phyloP scores from a whole-genome alignment of 164 flowering plant genomes.

The Vitis rotundifolia region DNA sequence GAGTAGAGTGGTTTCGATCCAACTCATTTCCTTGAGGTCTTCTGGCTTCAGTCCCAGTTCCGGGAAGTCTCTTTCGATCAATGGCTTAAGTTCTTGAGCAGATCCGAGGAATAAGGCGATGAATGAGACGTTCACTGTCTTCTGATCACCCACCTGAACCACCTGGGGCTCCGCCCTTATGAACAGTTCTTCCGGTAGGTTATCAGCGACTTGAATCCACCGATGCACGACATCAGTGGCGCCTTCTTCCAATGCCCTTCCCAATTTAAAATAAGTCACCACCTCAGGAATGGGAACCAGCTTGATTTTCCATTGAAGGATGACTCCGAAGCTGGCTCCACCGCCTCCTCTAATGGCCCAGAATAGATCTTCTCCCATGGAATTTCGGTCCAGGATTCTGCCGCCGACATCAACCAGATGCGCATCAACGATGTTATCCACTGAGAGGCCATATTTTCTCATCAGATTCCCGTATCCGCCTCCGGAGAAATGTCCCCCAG shows the following conservation, averaged over 20 bases:
- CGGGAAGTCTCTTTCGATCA: conserved; percentile 28
- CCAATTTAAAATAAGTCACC: conserved; percentile 27
- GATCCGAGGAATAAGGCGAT: conserved; percentile 30
- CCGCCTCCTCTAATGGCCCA: conserved; percentile 55
- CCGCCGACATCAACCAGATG: conserved; percentile 26
- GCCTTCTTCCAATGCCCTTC: conserved; percentile 15
- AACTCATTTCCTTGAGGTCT: conserved; percentile 37
- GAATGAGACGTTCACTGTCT: conserved; percentile 21
- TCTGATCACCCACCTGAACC: neutral
- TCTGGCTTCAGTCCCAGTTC: conserved; percentile 24
- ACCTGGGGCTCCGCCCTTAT: conserved; percentile 12
- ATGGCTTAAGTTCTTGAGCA: conserved; percentile 10
- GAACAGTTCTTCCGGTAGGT: conserved; percentile 25
- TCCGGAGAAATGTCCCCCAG: conserved; percentile 41
- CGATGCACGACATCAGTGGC: conserved; percentile 15
- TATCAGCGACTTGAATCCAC: conserved; percentile 33
- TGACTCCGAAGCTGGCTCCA: conserved; percentile 36
- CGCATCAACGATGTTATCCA: conserved; percentile 37
- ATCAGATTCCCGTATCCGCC: conserved; percentile 32
- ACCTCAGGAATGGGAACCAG: conserved; percentile 29
- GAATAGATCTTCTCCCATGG: conserved; percentile 46
- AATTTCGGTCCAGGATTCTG: conserved; percentile 23
- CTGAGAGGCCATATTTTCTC: conserved; percentile 32
- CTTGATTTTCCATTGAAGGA: conserved; percentile 36
- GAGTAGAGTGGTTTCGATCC: conserved; percentile 26